Base-by-base conservation (phyloP, 2,329 filamentous ascomycete species). In the Neonectria sp. region DNA sequence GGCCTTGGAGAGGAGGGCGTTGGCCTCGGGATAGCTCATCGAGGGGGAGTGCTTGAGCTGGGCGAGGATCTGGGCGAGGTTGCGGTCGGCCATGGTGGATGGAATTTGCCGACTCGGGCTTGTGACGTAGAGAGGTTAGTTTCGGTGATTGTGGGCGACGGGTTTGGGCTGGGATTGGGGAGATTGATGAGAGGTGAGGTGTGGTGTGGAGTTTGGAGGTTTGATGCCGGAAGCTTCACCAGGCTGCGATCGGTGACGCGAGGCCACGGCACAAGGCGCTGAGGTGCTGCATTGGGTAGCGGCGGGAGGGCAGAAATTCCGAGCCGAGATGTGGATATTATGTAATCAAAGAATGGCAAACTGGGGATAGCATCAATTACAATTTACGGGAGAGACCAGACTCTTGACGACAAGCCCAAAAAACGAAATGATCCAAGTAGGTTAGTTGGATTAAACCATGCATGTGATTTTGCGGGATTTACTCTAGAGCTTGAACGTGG, bases 1-100 rank as follows among this genome's bases (percentile, higher is more conserved):
- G 78, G 95, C 95, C 81, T 91, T 91, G 74, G 93, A 95, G 78
- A 99, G 93, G 69, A 96, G 91, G 68, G 88, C 80, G 49, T 89
- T 87, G 72, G 92, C 89, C 73, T 91, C 87, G 62, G 84, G 74
- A 82, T 93, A 93, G 80, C 89, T 86, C 81, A 88, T 86, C 65
- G 87, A 84, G 72, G 90, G 87, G 74, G 91, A 86, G 71, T 88
- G 83, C 80, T 93, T 91, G 77, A 95, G 91, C 79, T 93, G 90
- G 72, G 86, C 83, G 79, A 95, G 86, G 79, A 94, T 87, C 75
- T 91, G 87, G 77, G 90, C 85, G 77, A 96, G 88, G 78, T 92
- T 90, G 79, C 88, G 88, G 80, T 95, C 92, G 76, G 92, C 90
- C 93, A 93, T 94, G 72, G 71, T 81, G 77, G 70, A 65, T 64